Evolutionary conservation across 208 protist species (phyloP).

Genomic region (Crithidia acanthocephali): DNA sequence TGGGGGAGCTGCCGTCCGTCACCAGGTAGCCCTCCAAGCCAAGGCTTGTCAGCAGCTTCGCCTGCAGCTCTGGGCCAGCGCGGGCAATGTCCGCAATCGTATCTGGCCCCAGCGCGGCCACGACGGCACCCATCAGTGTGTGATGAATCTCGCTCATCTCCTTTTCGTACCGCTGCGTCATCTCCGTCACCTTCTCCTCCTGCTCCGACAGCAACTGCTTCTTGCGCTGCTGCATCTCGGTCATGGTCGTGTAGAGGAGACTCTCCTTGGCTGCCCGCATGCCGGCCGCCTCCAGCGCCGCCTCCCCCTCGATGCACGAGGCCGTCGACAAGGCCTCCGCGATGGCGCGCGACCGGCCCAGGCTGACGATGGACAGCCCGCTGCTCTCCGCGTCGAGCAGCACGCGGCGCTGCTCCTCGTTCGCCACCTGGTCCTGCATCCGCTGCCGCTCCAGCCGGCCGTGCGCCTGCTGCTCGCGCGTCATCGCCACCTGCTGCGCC

Average conservation of each 20-base stretch:
- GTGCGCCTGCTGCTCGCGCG: slow-evolving; percentile 90
- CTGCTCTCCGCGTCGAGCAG: slow-evolving; percentile 90
- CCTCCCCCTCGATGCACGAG: slow-evolving; percentile 88
- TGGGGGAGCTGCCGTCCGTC: slow-evolving; percentile 90
- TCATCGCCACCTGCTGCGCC: slow-evolving; percentile 91
- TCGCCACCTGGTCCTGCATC: slow-evolving; percentile 92
- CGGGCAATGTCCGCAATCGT: slow-evolving; percentile 84
- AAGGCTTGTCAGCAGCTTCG: slow-evolving; percentile 70
- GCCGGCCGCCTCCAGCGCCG: slow-evolving; percentile 73
- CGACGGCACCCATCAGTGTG: slow-evolving; percentile 46
- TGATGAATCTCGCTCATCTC: slow-evolving; percentile 50
- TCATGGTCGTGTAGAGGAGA: slow-evolving; percentile 47
- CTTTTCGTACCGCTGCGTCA: slow-evolving; percentile 38
- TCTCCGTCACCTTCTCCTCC: slow-evolving; percentile 38
- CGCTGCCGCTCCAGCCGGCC: slow-evolving; percentile 92
- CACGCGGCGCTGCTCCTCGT: slow-evolving; percentile 86
- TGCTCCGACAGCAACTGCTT: slow-evolving; percentile 44
- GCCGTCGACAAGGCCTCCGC: slow-evolving; percentile 90
- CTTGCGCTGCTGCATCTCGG: slow-evolving; percentile 58
- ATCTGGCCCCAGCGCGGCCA: slow-evolving; percentile 71
- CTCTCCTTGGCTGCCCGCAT: slow-evolving; percentile 79
- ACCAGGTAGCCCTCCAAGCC: slow-evolving; percentile 92
- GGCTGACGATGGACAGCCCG: slow-evolving; percentile 82
- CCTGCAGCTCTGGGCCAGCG: slow-evolving; percentile 85
- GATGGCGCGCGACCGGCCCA: slow-evolving; percentile 91